phyloP scores from a whole-genome alignment of 352 stramenopile species.

The Pythium utonaiense region DNA sequence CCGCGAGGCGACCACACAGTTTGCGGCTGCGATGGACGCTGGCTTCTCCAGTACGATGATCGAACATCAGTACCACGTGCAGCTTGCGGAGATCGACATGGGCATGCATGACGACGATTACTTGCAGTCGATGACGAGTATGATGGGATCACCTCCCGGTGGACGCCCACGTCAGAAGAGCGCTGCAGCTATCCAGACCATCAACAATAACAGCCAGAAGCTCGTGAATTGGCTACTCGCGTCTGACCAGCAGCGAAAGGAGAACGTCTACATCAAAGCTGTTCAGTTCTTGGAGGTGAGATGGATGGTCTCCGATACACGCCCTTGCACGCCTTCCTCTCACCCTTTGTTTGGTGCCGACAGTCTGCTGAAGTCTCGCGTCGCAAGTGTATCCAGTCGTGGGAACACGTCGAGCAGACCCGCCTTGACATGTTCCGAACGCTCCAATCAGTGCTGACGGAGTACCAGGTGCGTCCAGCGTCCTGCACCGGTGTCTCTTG shows the following conservation, averaged over 20 bases:
- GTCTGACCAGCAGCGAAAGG: constrained; percentile 66
- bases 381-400: constrained; percentile 59
- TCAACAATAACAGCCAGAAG: constrained; percentile 73
- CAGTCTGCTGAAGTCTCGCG: constrained; percentile 59
- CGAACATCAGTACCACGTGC: constrained; percentile 58
- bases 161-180: constrained; percentile 18
- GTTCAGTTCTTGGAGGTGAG: constrained; percentile 59
- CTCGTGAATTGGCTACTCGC: constrained; percentile 76
- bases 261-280: constrained; percentile 52
- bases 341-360: not conserved
- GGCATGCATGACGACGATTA: constrained; percentile 11
- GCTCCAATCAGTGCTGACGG: constrained; percentile 67
- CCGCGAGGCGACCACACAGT: constrained; percentile 51
- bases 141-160: not conserved
- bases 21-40: constrained; percentile 66
- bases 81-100: constrained; percentile 42
- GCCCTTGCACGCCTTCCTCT: no score
- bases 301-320: not conserved
- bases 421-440: constrained; percentile 64
- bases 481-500: no score
- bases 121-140: constrained; percentile 6
- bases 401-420: constrained; percentile 56
- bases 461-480: constrained; percentile 78
- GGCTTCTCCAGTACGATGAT: constrained; percentile 71
- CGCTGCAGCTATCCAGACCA: constrained; percentile 26